Evolutionary conservation across 192 early-diverging fungal species (phyloP).

Genomic region (Coemansia sp.): DNA sequence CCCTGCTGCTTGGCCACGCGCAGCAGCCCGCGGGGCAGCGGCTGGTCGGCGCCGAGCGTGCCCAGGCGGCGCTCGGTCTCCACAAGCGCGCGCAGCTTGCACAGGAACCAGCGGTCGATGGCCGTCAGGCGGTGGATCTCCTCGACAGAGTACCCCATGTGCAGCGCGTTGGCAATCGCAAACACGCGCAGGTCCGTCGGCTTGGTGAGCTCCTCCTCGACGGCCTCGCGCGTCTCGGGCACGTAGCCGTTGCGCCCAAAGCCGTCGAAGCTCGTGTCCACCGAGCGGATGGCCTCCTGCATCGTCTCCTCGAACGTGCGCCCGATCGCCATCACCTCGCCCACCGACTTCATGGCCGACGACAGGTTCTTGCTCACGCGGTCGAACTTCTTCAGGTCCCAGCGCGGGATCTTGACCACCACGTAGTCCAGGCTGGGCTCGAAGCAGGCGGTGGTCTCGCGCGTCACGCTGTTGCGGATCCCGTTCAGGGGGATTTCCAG

Average conservation of each 20-base stretch:
- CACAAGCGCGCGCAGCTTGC: constrained; percentile 87
- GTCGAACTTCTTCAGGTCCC: constrained; percentile 96
- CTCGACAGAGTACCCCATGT: constrained; percentile 90
- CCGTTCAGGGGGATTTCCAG: constrained; percentile 89
- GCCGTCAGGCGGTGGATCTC: constrained; percentile 84
- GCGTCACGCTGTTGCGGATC: constrained; percentile 93
- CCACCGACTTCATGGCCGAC: constrained; percentile 95
- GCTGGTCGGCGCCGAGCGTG: constrained; percentile 44
- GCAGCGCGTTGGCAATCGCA: constrained; percentile 93
- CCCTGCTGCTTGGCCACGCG: constrained; percentile 89
- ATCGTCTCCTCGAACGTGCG: constrained; percentile 97
- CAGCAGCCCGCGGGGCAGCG: constrained; percentile 62
- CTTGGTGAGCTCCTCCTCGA: constrained; percentile 85
- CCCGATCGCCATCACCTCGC: constrained; percentile 98
- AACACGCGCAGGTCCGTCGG: constrained; percentile 95
- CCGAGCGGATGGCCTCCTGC: constrained; percentile 92
- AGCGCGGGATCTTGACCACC: constrained; percentile 80
- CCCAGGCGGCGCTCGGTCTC: constrained; percentile 70
- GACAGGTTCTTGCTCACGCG: constrained; percentile 85
- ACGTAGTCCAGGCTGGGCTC: constrained; percentile 95
- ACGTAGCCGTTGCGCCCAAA: constrained; percentile 73
- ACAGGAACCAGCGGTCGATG: constrained; percentile 98
- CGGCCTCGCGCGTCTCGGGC: constrained; percentile 56
- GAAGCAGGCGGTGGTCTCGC: constrained; percentile 94
- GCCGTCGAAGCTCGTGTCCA: constrained; percentile 82